phyloP scores from a whole-genome alignment of 176 grass and related monocot genomes.

The Aegilops bicornis region DNA sequence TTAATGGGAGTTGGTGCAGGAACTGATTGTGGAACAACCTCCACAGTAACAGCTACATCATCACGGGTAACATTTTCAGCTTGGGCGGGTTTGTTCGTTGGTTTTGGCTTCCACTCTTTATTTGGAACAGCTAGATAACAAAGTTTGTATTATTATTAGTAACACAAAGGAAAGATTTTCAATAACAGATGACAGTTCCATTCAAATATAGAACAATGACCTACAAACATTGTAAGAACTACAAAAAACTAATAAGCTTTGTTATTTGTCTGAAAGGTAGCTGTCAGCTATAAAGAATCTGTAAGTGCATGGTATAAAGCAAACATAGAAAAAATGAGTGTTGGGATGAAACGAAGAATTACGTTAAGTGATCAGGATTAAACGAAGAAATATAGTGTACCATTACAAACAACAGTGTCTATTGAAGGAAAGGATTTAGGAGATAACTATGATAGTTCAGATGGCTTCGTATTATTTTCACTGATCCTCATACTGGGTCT shows the following conservation, averaged over 20 bases:
- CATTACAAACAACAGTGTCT: neutral
- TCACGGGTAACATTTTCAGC: constrained; percentile 34
- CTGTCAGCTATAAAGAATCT: neutral
- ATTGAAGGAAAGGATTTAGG: neutral
- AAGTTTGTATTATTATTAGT: neutral
- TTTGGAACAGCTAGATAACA: constrained; percentile 55
- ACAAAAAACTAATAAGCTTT: neutral
- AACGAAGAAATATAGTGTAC: neutral
- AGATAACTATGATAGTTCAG: neutral
- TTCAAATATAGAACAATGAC: neutral
- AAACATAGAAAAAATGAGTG: neutral
- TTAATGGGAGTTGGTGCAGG: constrained; percentile 25
- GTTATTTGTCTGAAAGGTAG: neutral
- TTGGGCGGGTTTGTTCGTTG: constrained; percentile 48
- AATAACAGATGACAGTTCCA: neutral
- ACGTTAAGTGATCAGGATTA: neutral
- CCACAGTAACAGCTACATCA: constrained; percentile 35
- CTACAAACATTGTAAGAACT: neutral
- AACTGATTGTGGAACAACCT: constrained; percentile 43
- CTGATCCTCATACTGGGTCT: neutral
- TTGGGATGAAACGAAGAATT: neutral
- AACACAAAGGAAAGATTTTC: neutral
- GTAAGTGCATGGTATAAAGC: neutral
- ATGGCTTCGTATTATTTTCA: neutral
- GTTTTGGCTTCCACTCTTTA: constrained; percentile 97